Percentiles rank a stretch among this genome's conserved stretches.
phyloP scores from a whole-genome alignment of 305 asterid species.

The Fraxinus floribunda region DNA sequence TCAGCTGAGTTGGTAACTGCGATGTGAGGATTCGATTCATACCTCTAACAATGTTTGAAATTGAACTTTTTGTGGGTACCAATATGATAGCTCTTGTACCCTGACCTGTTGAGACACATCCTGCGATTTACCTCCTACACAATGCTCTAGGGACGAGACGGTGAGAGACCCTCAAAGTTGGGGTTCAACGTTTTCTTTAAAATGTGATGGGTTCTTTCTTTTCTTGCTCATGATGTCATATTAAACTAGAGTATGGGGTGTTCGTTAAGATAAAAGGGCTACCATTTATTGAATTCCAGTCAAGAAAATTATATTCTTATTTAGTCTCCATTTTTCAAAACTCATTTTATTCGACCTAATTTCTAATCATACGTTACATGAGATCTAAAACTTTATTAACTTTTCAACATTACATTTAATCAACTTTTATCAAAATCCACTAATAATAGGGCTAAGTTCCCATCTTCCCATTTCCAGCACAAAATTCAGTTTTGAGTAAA shows the following conservation, averaged over 20 bases:
- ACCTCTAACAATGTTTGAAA: too few species aligned
- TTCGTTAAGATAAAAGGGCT: background rate
- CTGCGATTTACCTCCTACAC: too few species aligned
- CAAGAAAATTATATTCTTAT: background rate
- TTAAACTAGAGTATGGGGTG: background rate
- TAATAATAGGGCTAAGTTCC: background rate
- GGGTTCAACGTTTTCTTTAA: too few species aligned
- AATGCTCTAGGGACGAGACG: too few species aligned
- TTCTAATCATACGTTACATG: background rate
- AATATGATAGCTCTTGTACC: too few species aligned
- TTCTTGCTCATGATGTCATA: background rate
- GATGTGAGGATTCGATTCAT: too few species aligned
- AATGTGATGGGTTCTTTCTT: background rate
- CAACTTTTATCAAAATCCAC: background rate
- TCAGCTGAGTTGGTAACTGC: too few species aligned
- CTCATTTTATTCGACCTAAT: background rate
- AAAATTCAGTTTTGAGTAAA: conserved; percentile 9
- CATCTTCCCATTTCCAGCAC: background rate
- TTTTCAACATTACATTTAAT: background rate
- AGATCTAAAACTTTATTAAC: background rate
- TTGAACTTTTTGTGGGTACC: too few species aligned
- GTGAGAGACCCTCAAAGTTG: too few species aligned
- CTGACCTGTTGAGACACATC: too few species aligned
- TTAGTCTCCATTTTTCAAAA: background rate
- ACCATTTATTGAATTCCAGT: background rate